A percentile compares a stretch with the other conserved stretches of the same genome.
Evolutionary conservation across 805 yeast species (phyloP).

Genomic region (Candida sithepensis): DNA sequence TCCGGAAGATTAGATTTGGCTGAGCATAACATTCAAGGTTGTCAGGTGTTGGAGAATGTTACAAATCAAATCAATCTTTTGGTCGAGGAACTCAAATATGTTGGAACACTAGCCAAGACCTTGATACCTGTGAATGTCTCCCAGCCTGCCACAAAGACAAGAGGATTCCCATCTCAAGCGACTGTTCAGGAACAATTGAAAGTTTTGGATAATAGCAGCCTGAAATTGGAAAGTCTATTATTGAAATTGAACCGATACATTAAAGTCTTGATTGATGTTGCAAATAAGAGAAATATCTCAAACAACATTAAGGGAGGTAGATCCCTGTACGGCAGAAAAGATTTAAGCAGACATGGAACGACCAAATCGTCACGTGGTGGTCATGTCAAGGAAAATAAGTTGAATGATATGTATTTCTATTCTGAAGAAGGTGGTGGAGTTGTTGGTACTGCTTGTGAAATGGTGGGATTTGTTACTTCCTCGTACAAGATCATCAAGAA

Average conservation of each 20-base stretch:
- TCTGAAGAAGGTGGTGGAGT: slow-evolving; percentile 61
- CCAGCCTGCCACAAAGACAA: slow-evolving; percentile 34
- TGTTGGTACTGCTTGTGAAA: slow-evolving; percentile 33
- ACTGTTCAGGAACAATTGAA: slow-evolving; percentile 43
- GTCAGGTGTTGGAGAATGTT: slow-evolving; percentile 61
- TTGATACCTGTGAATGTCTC: slow-evolving; percentile 23
- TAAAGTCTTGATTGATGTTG: slow-evolving; percentile 48
- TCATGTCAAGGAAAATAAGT: neutral
- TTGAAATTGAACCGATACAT: slow-evolving; percentile 65
- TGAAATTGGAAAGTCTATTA: slow-evolving; percentile 47
- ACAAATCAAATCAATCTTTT: slow-evolving; percentile 67
- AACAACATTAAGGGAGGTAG: slow-evolving; percentile 9
- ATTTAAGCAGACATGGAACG: slow-evolving; percentile 1
- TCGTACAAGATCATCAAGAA: slow-evolving; percentile 54
- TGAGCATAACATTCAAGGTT: slow-evolving; percentile 68
- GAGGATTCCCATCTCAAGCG: slow-evolving; percentile 7
- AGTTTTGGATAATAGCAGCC: slow-evolving; percentile 44
- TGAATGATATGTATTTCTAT: slow-evolving; percentile 40
- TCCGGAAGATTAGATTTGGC: slow-evolving; percentile 76
- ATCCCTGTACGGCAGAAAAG: slow-evolving; percentile 20
- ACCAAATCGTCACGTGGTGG: neutral
- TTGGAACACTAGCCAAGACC: slow-evolving; percentile 20
- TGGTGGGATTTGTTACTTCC: slow-evolving; percentile 48
- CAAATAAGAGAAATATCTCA: slow-evolving; percentile 18
- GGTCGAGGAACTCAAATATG: slow-evolving; percentile 49